Evolutionary conservation across 495 filamentous ascomycete genomes (phyloP), one percentile per base, ranked within the genome.

Genomic region (Wilcoxina mikolae): DNA sequence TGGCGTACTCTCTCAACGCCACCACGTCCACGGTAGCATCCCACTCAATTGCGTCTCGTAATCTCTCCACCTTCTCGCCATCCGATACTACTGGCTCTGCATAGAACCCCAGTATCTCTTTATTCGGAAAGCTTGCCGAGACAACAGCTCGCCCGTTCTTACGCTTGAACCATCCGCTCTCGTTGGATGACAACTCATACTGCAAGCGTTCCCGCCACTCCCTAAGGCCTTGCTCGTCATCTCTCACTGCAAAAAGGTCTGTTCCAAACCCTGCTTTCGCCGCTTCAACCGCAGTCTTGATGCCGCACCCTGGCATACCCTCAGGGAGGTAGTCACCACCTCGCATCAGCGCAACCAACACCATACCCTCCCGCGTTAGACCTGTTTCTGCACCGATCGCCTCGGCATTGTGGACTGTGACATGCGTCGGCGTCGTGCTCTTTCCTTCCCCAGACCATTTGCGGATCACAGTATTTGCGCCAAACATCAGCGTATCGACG

Each of bases 401-500:
- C 4, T 74, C 69, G 4, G 72, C 72, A 41, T 83, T 73, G 59
- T 94, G 91, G 35, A 89, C 69, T 17, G 82, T 83, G 43, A 96
- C 84, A 68, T 96, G 91, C 0, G 93, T 95, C 3, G 87, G 84
- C 1, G 75, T 76, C 54, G 81, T 79, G 54, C 71, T 74, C 43
- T 28, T 28, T 17, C 15, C 51, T 28, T 1, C 74, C 71, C 60
- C 70, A 78, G 1, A 72, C 79, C 88, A 98, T 60, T 87, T 89
- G 55, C 87, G 77, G 27, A 95, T 69, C 0, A 80, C 91, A 44
- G 76, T 66, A 0, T 74, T 78, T 44, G 85, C 88, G 1, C 93
- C 93, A 66, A 96, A 99, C 93, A 99, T 96, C 60, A 99, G 75
- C 2, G 93, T 88, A 67, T 99, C 93, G 33, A 95, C 87, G 72